Base-by-base conservation (phyloP, 139 green algal species). In the Penium margaritaceum region DNA sequence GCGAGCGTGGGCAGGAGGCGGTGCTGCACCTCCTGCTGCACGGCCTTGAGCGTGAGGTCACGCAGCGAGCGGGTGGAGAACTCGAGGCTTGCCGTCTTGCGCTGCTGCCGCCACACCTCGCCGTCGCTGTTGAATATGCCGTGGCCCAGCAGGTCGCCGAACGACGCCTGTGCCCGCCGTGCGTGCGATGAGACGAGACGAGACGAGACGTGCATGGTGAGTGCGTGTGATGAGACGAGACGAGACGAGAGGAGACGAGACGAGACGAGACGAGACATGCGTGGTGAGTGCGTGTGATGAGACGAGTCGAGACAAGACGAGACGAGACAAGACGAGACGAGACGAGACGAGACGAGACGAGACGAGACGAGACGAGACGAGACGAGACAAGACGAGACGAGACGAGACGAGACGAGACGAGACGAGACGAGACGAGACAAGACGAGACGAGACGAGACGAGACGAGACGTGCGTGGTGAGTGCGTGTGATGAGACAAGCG, bases 111-210 rank as follows among this genome's bases (percentile, higher is more conserved):
- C 74, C 74, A 81, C 27, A 2, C 34, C 37, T 71, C 53, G 27
- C 54, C 54, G 21, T 81, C 74, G 34, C 21, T 63, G 39, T 75
- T 71, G 66, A 81, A 81, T 21, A 81, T 81, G 55, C 74, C 74
- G 44, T 62, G 14, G 37, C 74, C 74, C 43, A 81, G 54, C n/a
- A 81, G 39, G 4, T 75, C 64, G 2, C n/a, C 19, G 47, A 73
- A 73, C 0, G 47, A 58, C 12, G 47, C 27, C 47, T 58, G 47
- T 2, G n/a, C n/a, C n/a, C n/a, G n/a, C n/a, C n/a, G n/a, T n/a
- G n/a, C n/a, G n/a, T n/a, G n/a, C n/a, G n/a, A n/a, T n/a, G n/a
- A n/a, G n/a, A n/a, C n/a, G n/a, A n/a, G n/a, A n/a, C n/a, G n/a
- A n/a, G n/a, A n/a, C n/a, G n/a, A n/a, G n/a, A n/a, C n/a, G n/a